Evolutionary conservation across 148 eudicot genomes (phyloP).

Genomic region (Pharnaceum exiguum): DNA sequence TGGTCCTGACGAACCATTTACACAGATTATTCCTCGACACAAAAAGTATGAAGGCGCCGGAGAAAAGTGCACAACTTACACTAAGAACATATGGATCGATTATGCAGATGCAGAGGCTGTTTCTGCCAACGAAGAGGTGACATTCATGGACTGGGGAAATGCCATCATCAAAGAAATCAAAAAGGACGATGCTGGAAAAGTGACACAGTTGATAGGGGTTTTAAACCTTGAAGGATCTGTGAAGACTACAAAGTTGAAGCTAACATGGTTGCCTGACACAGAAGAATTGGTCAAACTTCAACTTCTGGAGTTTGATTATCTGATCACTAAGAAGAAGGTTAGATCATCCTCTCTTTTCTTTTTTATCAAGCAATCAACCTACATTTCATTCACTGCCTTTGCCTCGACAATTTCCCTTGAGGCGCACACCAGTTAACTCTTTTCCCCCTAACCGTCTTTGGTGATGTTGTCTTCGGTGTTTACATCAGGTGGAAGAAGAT

Average conservation of each 20-base stretch:
- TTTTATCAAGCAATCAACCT: background rate
- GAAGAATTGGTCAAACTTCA: slow-evolving; percentile 72
- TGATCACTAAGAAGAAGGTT: slow-evolving; percentile 93
- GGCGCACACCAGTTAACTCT: too few relatives aligned
- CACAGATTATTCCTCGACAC: slow-evolving; percentile 72
- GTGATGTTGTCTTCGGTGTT: too few relatives aligned
- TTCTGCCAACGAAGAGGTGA: slow-evolving; percentile 76
- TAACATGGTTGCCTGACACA: slow-evolving; percentile 83
- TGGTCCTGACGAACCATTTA: slow-evolving; percentile 81
- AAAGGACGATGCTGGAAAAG: slow-evolving; percentile 65
- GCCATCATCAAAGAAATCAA: slow-evolving; percentile 75
- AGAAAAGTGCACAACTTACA: slow-evolving; percentile 71
- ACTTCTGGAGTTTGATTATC: slow-evolving; percentile 80
- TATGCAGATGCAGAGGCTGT: slow-evolving; percentile 68
- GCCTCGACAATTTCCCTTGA: too few relatives aligned
- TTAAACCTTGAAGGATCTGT: slow-evolving; percentile 87
- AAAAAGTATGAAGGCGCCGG: slow-evolving; percentile 92
- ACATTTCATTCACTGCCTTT: too few relatives aligned
- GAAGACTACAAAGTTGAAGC: slow-evolving; percentile 94
- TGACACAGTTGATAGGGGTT: slow-evolving; percentile 59
- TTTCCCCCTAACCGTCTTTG: too few relatives aligned
- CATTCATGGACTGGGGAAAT: slow-evolving; percentile 98
- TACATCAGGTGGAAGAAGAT: slow-evolving; percentile 72
- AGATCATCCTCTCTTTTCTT: background rate
- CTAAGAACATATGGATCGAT: slow-evolving; percentile 80